These are phyloP conservation scores for Warburgia ugandensis DNA, from an alignment of 164 flowering plant genomes.

Conservation along the genomic window DNA sequence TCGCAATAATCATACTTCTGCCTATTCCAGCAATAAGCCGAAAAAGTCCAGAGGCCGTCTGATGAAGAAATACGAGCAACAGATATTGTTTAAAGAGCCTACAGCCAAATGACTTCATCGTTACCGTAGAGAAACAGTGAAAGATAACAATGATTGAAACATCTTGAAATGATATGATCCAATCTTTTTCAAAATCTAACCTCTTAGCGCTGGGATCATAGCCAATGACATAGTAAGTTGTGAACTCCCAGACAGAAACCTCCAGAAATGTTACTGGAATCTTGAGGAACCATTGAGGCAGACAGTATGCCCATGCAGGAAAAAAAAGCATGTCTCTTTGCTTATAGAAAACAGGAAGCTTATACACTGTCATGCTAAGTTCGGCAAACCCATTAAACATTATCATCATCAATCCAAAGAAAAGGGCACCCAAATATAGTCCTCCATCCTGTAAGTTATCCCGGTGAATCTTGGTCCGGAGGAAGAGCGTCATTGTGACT, in stretches of 20 bases:
- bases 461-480: too few relatives aligned
- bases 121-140: neutral
- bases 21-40: constrained; percentile 32
- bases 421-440: too few relatives aligned
- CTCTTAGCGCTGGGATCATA: neutral
- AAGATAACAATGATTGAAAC: neutral
- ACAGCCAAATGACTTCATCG: constrained; percentile 7
- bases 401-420: too few relatives aligned
- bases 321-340: too few relatives aligned
- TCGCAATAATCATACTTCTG: constrained; percentile 42
- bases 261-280: neutral
- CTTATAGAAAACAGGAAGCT: too few relatives aligned
- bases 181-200: neutral
- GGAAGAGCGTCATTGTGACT: too few relatives aligned
- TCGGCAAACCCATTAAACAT: too few relatives aligned
- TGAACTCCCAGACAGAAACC: neutral
- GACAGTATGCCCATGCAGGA: too few relatives aligned
- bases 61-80: constrained; percentile 29
- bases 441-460: too few relatives aligned
- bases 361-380: too few relatives aligned
- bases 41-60: constrained; percentile 41
- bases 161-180: neutral
- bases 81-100: constrained; percentile 42
- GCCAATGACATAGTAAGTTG: neutral
- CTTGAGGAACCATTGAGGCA: too few relatives aligned